Conservation (phyloP, 208 protist genomes). For the Vickermania spadyakhi region DNA sequence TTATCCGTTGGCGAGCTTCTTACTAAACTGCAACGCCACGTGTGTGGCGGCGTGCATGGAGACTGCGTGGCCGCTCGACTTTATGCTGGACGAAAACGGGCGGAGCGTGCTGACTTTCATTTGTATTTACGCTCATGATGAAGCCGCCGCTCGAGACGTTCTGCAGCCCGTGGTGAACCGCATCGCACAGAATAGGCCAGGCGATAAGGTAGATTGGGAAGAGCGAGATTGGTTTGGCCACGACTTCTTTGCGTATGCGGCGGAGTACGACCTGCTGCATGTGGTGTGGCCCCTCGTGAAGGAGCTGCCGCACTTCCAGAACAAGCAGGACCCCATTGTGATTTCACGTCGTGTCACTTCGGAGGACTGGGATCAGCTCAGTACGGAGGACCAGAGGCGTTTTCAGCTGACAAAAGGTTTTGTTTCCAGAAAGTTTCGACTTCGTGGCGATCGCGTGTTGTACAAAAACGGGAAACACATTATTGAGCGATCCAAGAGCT, state of each 20-base stretch:
- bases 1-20: not conserved
- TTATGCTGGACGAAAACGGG: not conserved
- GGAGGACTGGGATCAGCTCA: conserved; percentile 22
- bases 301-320: not conserved
- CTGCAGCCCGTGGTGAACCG: conserved; percentile 2
- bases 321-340: not conserved
- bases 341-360: not conserved
- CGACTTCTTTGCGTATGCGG: not conserved
- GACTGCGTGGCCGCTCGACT: not conserved
- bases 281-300: not conserved
- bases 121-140: conserved; percentile 24
- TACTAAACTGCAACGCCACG: not conserved
- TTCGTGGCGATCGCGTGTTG: not conserved
- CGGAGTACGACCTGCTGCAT: not conserved
- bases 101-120: conserved; percentile 11
- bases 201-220: not conserved
- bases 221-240: not conserved
- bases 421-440: not conserved
- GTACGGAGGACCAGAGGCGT: conserved; percentile 47
- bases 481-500: not conserved
- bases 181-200: conserved; percentile 12
- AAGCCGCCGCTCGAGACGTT: not conserved
- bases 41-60: not conserved
- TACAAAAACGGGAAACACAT: not conserved
- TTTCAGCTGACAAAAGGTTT: conserved; percentile 15